phyloP scores from a whole-genome alignment of 306 rosid species.

The Acacia crassicarpa region DNA sequence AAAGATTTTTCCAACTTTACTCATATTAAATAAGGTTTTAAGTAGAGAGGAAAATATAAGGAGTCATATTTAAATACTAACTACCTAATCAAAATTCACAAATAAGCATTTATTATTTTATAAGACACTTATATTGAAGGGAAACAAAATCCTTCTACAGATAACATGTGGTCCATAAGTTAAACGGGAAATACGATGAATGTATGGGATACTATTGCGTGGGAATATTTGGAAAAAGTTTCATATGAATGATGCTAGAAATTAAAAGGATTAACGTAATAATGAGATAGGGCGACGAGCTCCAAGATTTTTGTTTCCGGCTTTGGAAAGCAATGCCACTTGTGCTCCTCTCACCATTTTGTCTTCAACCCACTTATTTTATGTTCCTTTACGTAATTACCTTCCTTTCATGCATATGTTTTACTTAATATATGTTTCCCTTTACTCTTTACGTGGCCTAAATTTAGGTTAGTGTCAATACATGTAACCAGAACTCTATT shows the following conservation, averaged over 20 bases:
- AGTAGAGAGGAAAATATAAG: too few relatives aligned
- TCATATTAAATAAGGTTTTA: too few relatives aligned
- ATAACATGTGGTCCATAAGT: background rate
- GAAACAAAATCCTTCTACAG: background rate
- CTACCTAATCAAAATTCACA: too few relatives aligned
- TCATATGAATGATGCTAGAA: background rate
- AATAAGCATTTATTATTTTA: too few relatives aligned
- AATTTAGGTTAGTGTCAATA: background rate
- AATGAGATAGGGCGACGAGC: background rate
- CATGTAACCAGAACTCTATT: too few relatives aligned
- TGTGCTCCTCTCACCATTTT: slow-evolving; percentile 18
- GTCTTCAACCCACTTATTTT: background rate
- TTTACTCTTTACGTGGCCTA: background rate
- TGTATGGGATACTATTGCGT: background rate
- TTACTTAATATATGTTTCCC: background rate
- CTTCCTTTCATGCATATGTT: background rate
- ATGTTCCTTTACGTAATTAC: background rate
- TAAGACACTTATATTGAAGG: too few relatives aligned
- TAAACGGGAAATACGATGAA: background rate
- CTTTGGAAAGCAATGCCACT: slow-evolving; percentile 29
- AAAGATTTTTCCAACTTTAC: too few relatives aligned
- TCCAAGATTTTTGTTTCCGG: slow-evolving; percentile 37
- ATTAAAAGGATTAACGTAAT: background rate
- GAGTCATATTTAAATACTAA: too few relatives aligned
- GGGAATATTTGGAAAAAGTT: background rate